phyloP scores from a whole-genome alignment of 2,329 filamentous ascomycete species.

The Cytospora chrysosperma region DNA sequence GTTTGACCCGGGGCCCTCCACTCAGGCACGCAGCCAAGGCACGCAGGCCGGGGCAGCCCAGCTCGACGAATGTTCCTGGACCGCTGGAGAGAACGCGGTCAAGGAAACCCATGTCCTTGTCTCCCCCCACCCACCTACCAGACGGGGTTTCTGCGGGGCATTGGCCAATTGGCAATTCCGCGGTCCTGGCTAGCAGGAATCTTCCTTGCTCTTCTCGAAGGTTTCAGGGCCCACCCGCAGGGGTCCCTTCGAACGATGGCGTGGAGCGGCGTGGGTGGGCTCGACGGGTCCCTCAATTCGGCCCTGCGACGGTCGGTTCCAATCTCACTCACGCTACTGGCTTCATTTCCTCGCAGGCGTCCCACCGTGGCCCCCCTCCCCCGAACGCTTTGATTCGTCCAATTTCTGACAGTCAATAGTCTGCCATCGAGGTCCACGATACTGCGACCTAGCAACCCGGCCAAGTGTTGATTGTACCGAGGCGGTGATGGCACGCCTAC shows the following conservation, averaged over 20 bases:
- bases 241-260: conserved; percentile 18
- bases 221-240: conserved; percentile 23
- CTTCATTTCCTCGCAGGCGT: conserved; percentile 22
- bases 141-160: conserved; percentile 9
- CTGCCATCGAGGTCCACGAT: conserved; percentile 17
- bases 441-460: conserved; percentile 17
- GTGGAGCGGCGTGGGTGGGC: conserved; percentile 15
- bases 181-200: conserved; percentile 19
- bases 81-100: background rate
- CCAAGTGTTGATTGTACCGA: conserved; percentile 10
- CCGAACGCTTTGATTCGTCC: conserved; percentile 20
- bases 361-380: conserved; percentile 18
- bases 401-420: conserved; percentile 23
- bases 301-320: conserved; percentile 21
- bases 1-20: background rate
- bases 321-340: conserved; percentile 20
- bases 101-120: conserved; percentile 9
- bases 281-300: conserved; percentile 19
- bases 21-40: conserved; percentile 2
- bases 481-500: conserved; percentile 15
- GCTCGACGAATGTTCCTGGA: background rate
- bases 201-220: conserved; percentile 25
- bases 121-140: background rate
- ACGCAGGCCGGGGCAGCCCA: too few relatives aligned
- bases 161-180: conserved; percentile 25